Conservation (phyloP, 495 filamentous ascomycete genomes). For the Staphylotrichum tortipilum region DNA sequence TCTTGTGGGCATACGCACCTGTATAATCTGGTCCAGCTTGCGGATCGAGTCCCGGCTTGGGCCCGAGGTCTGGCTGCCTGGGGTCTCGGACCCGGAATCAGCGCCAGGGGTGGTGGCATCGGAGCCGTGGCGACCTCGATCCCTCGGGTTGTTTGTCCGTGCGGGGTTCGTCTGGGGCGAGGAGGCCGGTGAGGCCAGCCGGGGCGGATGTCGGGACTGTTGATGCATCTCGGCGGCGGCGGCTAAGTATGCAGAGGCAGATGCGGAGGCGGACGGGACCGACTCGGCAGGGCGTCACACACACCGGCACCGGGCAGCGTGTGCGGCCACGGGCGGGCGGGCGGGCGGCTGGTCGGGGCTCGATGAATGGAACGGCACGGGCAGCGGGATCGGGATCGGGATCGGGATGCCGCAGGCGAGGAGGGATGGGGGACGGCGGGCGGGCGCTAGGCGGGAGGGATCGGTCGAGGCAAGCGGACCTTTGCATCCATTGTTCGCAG, state of each 20-base stretch:
- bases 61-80: constrained; percentile 39
- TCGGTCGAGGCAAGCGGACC: constrained; percentile 14
- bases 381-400: too few species aligned
- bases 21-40: constrained; percentile 83
- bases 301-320: constrained; percentile 9
- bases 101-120: constrained; percentile 25
- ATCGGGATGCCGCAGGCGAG: background rate
- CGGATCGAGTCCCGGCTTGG: constrained; percentile 52
- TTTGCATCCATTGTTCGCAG: constrained; percentile 23
- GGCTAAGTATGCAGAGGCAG: too few species aligned
- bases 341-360: background rate
- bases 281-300: constrained; percentile 14
- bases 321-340: background rate
- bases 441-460: constrained; percentile 7
- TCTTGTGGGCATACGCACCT: constrained; percentile 46
- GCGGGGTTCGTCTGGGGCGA: constrained; percentile 58
- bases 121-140: constrained; percentile 38
- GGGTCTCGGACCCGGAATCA: constrained; percentile 32
- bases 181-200: constrained; percentile 55
- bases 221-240: constrained; percentile 66
- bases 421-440: background rate
- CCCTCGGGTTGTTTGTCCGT: constrained; percentile 64
- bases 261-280: constrained; percentile 4
- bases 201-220: constrained; percentile 62
- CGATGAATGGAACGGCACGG: too few species aligned